Base-by-base conservation (phyloP, 257 asterid genomes). In the Prunella vulgaris region DNA sequence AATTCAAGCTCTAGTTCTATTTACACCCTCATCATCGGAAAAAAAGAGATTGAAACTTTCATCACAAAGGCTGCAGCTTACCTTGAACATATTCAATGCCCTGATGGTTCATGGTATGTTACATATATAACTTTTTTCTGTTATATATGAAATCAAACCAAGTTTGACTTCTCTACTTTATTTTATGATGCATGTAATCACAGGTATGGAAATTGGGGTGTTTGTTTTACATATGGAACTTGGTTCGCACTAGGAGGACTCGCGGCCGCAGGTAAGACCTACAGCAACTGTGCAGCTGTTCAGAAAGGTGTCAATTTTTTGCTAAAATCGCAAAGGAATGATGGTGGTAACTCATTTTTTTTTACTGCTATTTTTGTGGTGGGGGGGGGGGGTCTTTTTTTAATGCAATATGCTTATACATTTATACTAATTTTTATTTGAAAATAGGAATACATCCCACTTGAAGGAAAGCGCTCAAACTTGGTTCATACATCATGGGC, bases 231-330 rank as follows among this genome's bases (percentile, higher is more conserved):
- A 35, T 89, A 89, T 63, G 96, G 88, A 4, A 72, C 85, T 35
- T 89, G 95, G 96, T 87, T 87, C 35, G 90, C 96, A 18, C 88
- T 85, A 7, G 93, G 83, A 71, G 96, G 93, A 17, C 78, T 89
- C 4, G 70, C 78, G 13, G 87, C 84, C 18, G 87, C 84, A 14
- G 95, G 96, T 4, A 85, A 76, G 77, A 79, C 78, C 52, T 87
- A 80, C 61, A 18, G 63, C 17, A 84, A 83, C 28, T 84, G 89
- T 58, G 58, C 58, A 35, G 72, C 88, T 20, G 70, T 89, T 14
- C 78, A 84, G 14, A 87, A 68, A 80, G 86, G 76, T 5, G 90
- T 85, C 51, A 57, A 76, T 27, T 89, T 89, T 74, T 77, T 89
- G 46, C 67, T 89, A 8, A 73, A 66, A 67, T 63, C 87, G 59